Percentiles rank a stretch among this genome's conserved stretches.
These are phyloP conservation scores for Periconia sp. DNA, from an alignment of 2,329 filamentous ascomycete genomes.

Conservation along the genomic window DNA sequence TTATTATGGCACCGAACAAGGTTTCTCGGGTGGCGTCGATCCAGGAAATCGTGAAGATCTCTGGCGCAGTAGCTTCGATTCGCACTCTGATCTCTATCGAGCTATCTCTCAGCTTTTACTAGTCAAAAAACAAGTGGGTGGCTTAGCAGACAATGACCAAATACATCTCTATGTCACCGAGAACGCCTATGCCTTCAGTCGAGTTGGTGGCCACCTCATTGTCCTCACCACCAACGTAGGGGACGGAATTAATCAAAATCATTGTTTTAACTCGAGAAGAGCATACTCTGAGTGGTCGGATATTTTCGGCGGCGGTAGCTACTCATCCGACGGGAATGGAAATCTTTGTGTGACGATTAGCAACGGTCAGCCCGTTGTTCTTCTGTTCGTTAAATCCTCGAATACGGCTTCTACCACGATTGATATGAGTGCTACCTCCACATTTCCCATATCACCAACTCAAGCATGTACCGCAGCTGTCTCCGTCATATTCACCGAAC, in stretches of 20 bases:
- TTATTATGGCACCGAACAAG: constrained; percentile 49
- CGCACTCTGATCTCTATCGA: constrained; percentile 33
- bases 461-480: constrained; percentile 37
- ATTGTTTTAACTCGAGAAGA: constrained; percentile 53
- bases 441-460: constrained; percentile 6
- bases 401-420: constrained; percentile 14
- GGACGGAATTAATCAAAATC: constrained; percentile 42
- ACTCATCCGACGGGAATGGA: constrained; percentile 49
- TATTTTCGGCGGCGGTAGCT: constrained; percentile 45
- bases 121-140: constrained; percentile 46
- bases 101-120: constrained; percentile 31
- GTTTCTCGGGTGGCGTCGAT: constrained; percentile 44
- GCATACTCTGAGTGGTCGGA: constrained; percentile 50
- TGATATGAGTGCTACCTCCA: constrained; percentile 17
- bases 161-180: constrained; percentile 50
- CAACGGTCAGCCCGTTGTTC: constrained; percentile 54
- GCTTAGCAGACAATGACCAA: constrained; percentile 53
- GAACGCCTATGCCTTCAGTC: constrained; percentile 55
- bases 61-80: constrained; percentile 46
- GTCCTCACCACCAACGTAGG: constrained; percentile 56
- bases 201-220: constrained; percentile 52
- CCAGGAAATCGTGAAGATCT: constrained; percentile 49
- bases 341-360: constrained; percentile 49
- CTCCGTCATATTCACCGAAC: constrained; percentile 53
- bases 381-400: constrained; percentile 29